phyloP scores from a whole-genome alignment of 768 basidiomycete species.

The Ramaria sp. region DNA sequence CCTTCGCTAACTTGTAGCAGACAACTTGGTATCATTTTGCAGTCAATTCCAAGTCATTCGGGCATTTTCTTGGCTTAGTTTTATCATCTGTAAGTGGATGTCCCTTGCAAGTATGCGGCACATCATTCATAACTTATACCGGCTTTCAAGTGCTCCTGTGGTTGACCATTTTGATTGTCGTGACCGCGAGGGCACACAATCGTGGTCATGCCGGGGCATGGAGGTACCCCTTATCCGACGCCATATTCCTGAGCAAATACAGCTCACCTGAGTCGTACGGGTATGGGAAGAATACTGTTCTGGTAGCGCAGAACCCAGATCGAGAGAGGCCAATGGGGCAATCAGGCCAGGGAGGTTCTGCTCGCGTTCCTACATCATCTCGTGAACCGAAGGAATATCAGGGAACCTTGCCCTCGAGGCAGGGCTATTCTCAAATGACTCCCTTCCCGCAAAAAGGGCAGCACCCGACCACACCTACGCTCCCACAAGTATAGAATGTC shows the following conservation, averaged over 20 bases:
- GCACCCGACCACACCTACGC: too few relatives aligned
- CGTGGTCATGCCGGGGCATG: constrained; percentile 1
- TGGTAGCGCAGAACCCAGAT: too few relatives aligned
- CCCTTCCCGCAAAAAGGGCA: too few relatives aligned
- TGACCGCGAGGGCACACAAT: neutral
- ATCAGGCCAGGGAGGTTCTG: too few relatives aligned
- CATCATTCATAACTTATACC: neutral
- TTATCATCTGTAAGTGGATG: constrained; percentile 1
- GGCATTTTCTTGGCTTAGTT: constrained; percentile 1
- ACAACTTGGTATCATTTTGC: neutral
- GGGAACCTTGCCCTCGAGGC: too few relatives aligned
- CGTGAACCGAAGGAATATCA: too few relatives aligned
- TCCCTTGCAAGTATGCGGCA: too few relatives aligned
- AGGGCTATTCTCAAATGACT: too few relatives aligned
- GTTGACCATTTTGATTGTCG: neutral
- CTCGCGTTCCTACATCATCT: too few relatives aligned
- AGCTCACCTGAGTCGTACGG: neutral
- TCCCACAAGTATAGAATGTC: too few relatives aligned
- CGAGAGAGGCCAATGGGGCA: too few relatives aligned
- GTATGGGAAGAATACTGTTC: neutral
- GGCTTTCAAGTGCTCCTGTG: neutral
- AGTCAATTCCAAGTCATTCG: neutral
- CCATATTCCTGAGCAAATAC: neutral
- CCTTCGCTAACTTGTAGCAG: neutral
- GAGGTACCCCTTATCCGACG: constrained; percentile 3